Percentiles rank a stretch among this genome's conserved stretches.
These are phyloP conservation scores for Pseudognaphalium luteoalbum DNA, from an alignment of 129 eudicot species.

Conservation along the genomic window DNA sequence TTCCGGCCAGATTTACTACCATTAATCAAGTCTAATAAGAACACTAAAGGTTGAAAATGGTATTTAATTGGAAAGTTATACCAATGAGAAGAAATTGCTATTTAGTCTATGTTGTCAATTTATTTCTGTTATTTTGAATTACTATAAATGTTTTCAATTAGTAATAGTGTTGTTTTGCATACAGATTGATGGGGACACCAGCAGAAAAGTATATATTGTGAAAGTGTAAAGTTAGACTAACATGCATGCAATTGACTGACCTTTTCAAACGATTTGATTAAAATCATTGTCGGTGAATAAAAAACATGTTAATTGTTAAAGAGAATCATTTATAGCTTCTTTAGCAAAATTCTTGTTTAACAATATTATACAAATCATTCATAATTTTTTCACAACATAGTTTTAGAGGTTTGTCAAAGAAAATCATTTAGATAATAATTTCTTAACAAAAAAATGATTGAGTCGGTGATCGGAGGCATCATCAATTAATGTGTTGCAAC, in stretches of 20 bases:
- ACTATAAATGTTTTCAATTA: too few species aligned
- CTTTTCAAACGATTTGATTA: slow-evolving; percentile 8
- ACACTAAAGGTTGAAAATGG: slow-evolving; percentile 8
- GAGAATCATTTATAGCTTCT: too few species aligned
- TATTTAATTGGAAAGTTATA: neutral
- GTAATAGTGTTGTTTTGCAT: slow-evolving; percentile 12
- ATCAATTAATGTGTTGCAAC: too few species aligned
- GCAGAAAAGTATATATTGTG: slow-evolving; percentile 22
- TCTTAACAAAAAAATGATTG: too few species aligned
- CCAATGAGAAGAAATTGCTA: neutral
- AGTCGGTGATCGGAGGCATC: too few species aligned
- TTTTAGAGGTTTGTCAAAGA: too few species aligned
- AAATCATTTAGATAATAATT: too few species aligned
- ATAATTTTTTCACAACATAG: too few species aligned
- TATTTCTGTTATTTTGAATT: too few species aligned
- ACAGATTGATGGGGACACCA: slow-evolving; percentile 32
- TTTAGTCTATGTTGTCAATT: neutral
- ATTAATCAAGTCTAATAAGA: slow-evolving; percentile 7
- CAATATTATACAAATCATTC: too few species aligned
- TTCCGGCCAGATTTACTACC: neutral
- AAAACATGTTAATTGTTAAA: slow-evolving; percentile 13
- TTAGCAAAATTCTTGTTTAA: too few species aligned
- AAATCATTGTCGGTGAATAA: slow-evolving; percentile 17
- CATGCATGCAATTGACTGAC: slow-evolving; percentile 21
- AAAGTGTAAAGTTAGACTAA: slow-evolving; percentile 22